These are phyloP conservation scores for Yamadazyma epiphylla DNA, from an alignment of 1,139 yeast species.

Conservation along the genomic window DNA sequence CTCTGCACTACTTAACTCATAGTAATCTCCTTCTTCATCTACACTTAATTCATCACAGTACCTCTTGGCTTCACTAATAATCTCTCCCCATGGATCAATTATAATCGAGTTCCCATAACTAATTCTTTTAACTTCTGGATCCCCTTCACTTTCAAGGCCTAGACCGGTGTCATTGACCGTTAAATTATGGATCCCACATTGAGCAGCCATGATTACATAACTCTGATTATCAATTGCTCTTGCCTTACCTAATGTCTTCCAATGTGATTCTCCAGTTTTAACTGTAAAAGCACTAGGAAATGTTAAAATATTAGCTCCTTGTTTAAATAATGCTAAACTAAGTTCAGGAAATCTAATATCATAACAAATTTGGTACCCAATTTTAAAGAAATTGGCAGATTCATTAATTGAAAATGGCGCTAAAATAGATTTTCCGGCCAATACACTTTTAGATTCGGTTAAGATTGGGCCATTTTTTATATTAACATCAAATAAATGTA, in stretches of 20 bases:
- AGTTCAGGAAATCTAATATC: constrained; percentile 89
- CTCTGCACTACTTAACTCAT: constrained; percentile 62
- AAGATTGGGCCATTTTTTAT: constrained; percentile 71
- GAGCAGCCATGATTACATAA: constrained; percentile 89
- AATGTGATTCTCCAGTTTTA: constrained; percentile 87
- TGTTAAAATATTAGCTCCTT: constrained; percentile 75
- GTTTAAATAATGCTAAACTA: constrained; percentile 56
- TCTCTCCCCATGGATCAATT: constrained; percentile 88
- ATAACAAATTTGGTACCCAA: constrained; percentile 80
- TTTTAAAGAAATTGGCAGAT: constrained; percentile 34
- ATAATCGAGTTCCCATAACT: constrained; percentile 87
- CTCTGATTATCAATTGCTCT: constrained; percentile 88
- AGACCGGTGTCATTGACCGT: constrained; percentile 25
- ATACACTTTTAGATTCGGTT: constrained; percentile 75
- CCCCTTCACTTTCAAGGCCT: constrained; percentile 28
- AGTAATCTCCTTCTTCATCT: constrained; percentile 48
- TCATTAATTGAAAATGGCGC: constrained; percentile 44
- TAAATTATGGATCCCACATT: constrained; percentile 67
- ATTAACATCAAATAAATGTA: constrained; percentile 88
- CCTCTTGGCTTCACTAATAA: constrained; percentile 53
- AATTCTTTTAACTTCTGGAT: constrained; percentile 34
- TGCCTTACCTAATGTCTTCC: constrained; percentile 75
- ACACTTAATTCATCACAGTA: constrained; percentile 24
- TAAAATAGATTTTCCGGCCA: constrained; percentile 61
- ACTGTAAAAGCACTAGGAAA: constrained; percentile 93